Evolutionary conservation across 495 filamentous ascomycete species (phyloP).

Genomic region (Pyrenula aspistea): DNA sequence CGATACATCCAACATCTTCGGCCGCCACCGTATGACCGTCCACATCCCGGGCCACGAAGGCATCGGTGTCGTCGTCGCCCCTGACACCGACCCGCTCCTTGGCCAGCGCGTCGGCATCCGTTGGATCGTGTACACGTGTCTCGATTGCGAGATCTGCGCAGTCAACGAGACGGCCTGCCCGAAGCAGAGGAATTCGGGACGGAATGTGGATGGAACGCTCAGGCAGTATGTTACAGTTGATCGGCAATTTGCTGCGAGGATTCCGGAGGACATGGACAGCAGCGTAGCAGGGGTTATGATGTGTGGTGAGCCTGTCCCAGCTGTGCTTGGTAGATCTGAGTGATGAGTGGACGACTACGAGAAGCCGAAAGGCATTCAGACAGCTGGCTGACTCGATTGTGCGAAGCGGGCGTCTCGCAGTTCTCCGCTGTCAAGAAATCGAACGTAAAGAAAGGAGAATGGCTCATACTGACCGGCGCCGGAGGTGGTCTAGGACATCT

Average conservation of each 20-base stretch:
- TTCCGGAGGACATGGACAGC: not conserved
- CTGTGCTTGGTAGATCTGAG: not conserved
- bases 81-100: not conserved
- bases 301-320: not conserved
- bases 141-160: slow-evolving; percentile 32
- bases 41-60: not conserved
- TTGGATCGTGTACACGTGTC: slow-evolving; percentile 33
- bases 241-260: not conserved
- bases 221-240: slow-evolving; percentile 19
- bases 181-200: slow-evolving; percentile 28
- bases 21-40: not conserved
- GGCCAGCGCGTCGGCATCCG: slow-evolving; percentile 9
- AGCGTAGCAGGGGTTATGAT: slow-evolving; percentile 1
- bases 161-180: slow-evolving; percentile 33
- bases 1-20: not conserved
- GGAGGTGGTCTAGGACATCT: slow-evolving; percentile 33
- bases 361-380: not conserved
- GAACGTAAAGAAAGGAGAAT: slow-evolving; percentile 26
- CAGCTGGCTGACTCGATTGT: not conserved
- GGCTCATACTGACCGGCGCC: slow-evolving; percentile 28
- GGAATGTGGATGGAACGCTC: slow-evolving; percentile 33
- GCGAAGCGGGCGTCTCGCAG: slow-evolving; percentile 30
- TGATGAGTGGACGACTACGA: too few species aligned
- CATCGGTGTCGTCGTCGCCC: not conserved
- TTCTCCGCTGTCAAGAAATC: slow-evolving; percentile 35